A percentile compares a stretch with the other conserved stretches of the same genome.
Conservation (phyloP, 2,329 filamentous ascomycete species). For the Colletotrichum viniferum region DNA sequence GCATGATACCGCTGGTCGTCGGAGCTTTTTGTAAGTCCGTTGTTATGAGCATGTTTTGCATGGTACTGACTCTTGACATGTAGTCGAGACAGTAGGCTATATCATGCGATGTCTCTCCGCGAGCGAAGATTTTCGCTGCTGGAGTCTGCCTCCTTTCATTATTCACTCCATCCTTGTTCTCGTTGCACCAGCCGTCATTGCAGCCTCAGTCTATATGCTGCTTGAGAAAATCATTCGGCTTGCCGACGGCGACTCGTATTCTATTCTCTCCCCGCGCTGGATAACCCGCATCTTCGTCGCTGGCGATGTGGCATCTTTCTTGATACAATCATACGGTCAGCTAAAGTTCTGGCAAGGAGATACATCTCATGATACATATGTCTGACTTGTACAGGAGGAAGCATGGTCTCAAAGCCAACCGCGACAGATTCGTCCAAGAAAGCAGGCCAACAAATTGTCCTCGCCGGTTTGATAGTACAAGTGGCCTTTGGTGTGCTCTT, state of each 20-base stretch:
- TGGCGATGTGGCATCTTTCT: neutral
- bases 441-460: neutral
- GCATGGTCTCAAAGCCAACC: neutral
- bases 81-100: neutral
- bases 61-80: accelerated
- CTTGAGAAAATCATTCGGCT: neutral
- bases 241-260: neutral
- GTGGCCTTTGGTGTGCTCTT: neutral
- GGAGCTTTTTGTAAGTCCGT: neutral
- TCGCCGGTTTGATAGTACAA: neutral
- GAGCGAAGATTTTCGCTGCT: neutral
- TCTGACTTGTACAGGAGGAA: neutral
- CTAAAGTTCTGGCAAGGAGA: neutral
- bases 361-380: neutral
- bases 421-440: neutral
- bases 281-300: neutral
- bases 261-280: neutral
- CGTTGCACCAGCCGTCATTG: neutral
- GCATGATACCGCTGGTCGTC: neutral
- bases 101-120: neutral
- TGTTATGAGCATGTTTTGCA: accelerated
- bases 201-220: neutral
- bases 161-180: neutral
- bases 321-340: neutral
- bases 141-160: neutral